Evolutionary conservation across 768 basidiomycete species (phyloP).

Genomic region (Boletus bicolor): DNA sequence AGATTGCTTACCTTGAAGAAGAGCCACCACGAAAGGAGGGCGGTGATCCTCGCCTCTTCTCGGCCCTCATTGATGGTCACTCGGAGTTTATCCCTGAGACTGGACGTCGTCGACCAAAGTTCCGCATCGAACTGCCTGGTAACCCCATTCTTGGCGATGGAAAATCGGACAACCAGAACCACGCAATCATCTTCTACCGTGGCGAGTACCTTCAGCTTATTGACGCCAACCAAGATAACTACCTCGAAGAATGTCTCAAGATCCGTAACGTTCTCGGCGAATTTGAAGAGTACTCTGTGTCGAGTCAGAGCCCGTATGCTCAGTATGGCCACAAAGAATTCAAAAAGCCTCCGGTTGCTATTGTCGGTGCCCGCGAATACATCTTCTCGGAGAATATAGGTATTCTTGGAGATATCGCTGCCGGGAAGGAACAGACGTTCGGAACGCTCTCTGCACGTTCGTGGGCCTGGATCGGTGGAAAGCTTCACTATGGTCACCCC

Average conservation of each 20-base stretch:
- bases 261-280: conserved; percentile 97
- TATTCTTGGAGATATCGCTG: conserved; percentile 96
- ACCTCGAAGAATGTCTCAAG: conserved; percentile 98
- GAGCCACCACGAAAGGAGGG: conserved; percentile 92
- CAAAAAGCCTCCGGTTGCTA: conserved; percentile 86
- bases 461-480: conserved; percentile 97
- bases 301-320: conserved; percentile 87
- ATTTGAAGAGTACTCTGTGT: conserved; percentile 89
- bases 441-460: conserved; percentile 95
- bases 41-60: conserved; percentile 93
- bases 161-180: conserved; percentile 99
- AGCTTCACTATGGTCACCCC: conserved; percentile 98
- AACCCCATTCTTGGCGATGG: conserved; percentile 99
- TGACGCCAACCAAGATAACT: conserved; percentile 99
- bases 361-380: conserved; percentile 98
- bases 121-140: conserved; percentile 96
- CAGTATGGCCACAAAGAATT: conserved; percentile 89
- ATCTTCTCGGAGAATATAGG: conserved; percentile 99
- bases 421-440: conserved; percentile 99
- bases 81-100: conserved; percentile 91
- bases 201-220: conserved; percentile 99
- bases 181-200: conserved; percentile 98
- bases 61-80: conserved; percentile 95
- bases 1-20: conserved; percentile 98
- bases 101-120: conserved; percentile 89